Evolutionary conservation across 768 basidiomycete species (phyloP), one percentile per base, ranked within the genome.

Genomic region (Boletus sp.): DNA sequence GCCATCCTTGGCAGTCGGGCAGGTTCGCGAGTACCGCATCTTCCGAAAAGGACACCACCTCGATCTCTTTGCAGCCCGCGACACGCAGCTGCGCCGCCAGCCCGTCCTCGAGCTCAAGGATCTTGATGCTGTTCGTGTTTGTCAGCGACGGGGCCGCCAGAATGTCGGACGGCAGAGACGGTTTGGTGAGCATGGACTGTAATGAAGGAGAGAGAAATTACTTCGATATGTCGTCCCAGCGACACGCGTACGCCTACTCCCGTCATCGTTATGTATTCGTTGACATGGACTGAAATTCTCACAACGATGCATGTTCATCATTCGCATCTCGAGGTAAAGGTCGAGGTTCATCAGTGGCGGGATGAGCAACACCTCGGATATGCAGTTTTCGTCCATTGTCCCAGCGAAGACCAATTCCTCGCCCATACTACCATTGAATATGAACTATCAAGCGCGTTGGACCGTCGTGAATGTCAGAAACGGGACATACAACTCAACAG

Each of bases 171-270:
- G 5, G 91, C 80, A 6, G 80, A 67, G 45, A 89, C 87, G 0
- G 94, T 35, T 87, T 83, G 8, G 80, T 80, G 18, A 97, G 81
- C 14, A 97, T 89, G 28, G 79, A 77, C 7, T 84, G 78, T 10
- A 91, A 87, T 2, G 92, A 90, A 64, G 96, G 92, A 2, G 92
- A 87, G 44, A 91, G 78, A 71, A 95, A 94, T 70, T 97, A 94
- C 67, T 95, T 95, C 58, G 82, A 86, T 20, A 98, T 79, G 64
- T 98, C 93, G 71, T 95, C 93, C 95, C 96, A 98, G 1, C 98
- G 80, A 37, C 78, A 78, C 44, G 87, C 83, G 70, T 97, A 98
- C 0, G 85, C 86, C 92, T 96, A 65, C 54, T 30, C 55, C 14
- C 24, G 24, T 54, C 35, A 50, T 46, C 4, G 44, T 56, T 20